Base-by-base conservation (phyloP, 2,329 filamentous ascomycete species). In the Zasmidium cellare region DNA sequence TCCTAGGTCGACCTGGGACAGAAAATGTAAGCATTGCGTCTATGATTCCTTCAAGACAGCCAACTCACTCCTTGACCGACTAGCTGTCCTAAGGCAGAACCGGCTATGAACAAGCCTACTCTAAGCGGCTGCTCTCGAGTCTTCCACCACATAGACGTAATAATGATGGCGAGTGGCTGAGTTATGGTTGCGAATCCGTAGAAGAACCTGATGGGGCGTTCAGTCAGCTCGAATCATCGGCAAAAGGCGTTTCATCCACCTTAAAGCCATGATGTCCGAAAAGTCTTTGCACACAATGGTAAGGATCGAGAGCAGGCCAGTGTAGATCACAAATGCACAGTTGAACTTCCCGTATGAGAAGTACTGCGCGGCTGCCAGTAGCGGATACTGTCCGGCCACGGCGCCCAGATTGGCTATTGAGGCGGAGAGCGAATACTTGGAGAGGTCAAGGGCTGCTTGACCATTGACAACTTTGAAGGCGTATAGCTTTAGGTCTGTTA, bases 101-200 rank as follows among this genome's bases (percentile, higher is more conserved):
- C 50, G n/a, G 28, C 50, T 16, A 53, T 53, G 50, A 35, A 53
- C 7, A 44, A 9, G 50, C 50, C 50, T 6, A 53, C 50, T 9
- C 50, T 24, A 6, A 53, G 19, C 6, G 50, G 50, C 50, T 53
- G 50, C 20, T 53, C 50, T 11, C 20, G 3, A 9, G 28, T 41
- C 28, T 45, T 41, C 50, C 50, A 53, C 50, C 50, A 53, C 50
- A 53, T 53, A n/a, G 50, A 5, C 3, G 50, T 53, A 12, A 53
- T 38, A 28, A 53, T 53, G 31, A 53, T 44, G 3, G 50, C 25
- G 3, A 53, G 20, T 9, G 50, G 28, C 23, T 24, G 20, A 7
- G 35, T 41, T 12, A 53, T 20, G 20, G 50, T 22, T 3, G 28
- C 5, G 28, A 38, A 44, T 9, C 50, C 50, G 19, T 9, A 41